A percentile compares a stretch with the other conserved stretches of the same genome.
Evolutionary conservation across 2,329 filamentous ascomycete genomes (phyloP).

Genomic region (Cephalotrichum gorgonifer): DNA sequence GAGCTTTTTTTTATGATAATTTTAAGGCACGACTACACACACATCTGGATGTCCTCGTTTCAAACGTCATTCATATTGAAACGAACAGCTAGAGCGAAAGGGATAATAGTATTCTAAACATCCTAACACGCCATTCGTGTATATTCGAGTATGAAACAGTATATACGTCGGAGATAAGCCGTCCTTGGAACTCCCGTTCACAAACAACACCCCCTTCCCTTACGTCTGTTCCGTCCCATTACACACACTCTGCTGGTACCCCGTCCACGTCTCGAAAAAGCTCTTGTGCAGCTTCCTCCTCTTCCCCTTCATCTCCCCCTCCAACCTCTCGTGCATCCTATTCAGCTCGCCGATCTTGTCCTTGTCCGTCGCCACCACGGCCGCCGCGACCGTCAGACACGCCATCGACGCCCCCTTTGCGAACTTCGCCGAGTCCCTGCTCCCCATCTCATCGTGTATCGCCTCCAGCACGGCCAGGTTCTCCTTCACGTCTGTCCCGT

Average conservation of each 20-base stretch:
- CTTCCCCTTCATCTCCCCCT: conserved; percentile 40
- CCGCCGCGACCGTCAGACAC: conserved; percentile 55
- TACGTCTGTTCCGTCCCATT: conserved; percentile 21
- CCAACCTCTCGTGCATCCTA: conserved; percentile 43
- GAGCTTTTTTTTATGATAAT: too few relatives aligned
- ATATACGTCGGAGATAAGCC: too few relatives aligned
- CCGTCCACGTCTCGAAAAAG: conserved; percentile 67
- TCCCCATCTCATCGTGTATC: conserved; percentile 58
- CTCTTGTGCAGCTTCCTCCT: conserved; percentile 40
- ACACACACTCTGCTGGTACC: conserved; percentile 19
- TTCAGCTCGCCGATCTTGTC: conserved; percentile 47
- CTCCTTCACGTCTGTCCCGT: conserved; percentile 20
- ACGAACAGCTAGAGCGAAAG: too few relatives aligned
- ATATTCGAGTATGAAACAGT: too few relatives aligned
- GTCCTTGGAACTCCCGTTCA: neutral
- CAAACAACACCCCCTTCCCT: neutral
- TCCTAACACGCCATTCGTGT: too few relatives aligned
- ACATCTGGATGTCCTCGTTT: too few relatives aligned
- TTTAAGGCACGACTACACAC: too few relatives aligned
- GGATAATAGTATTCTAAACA: too few relatives aligned
- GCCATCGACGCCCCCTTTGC: conserved; percentile 64
- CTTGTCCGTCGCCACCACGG: conserved; percentile 45
- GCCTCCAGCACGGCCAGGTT: conserved; percentile 49
- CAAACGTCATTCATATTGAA: too few relatives aligned
- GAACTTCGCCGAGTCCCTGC: conserved; percentile 58